Evolutionary conservation across 345 rosid species (phyloP), one percentile per base, ranked within the genome.

Genomic region (Pseudoturritis turrita): DNA sequence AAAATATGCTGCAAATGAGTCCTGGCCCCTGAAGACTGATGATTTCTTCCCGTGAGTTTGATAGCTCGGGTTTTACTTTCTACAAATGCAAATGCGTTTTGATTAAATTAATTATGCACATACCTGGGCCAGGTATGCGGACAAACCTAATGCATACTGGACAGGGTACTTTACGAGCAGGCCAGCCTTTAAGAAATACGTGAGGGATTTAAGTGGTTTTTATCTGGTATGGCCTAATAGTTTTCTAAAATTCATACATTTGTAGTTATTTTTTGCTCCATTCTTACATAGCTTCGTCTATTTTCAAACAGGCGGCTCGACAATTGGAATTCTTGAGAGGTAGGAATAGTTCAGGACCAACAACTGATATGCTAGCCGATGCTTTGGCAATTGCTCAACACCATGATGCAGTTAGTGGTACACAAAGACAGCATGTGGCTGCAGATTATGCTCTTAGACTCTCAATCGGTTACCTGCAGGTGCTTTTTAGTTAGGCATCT

Each of bases 371-470:
- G 60, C 76, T 90, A 65, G 96, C 88, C 5, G 92, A 90, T 85
- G 94, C 97, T 56, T 80, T 93, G 79, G 89, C 97, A 69, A 80
- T 93, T 81, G 96, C 94, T 71, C 98, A 93, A 78, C 98, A 93
- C 75, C 98, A 93, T 84, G 98, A 93, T 84, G 98, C 97, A 65
- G 94, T 93, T 79, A 90, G 97, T 79, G 97, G 98, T 45, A 93
- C 98, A 39, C 78, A 90, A 81, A 86, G 96, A 77, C 94, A 89
- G 78, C 98, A 90, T 73, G 98, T 93, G 68, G 98, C 97, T 67
- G 88, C 89, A 78, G 98, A 93, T 83, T 93, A 93, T 86, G 96
- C 98, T 65, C 79, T 87, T 72, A 82, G 98, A 71, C 72, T 93
- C 54, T 88, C 98, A 33, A 83, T 90, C 26, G 98, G 98, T 72